phyloP scores from a whole-genome alignment of 2,329 filamentous ascomycete genomes.

The Dothideomycetes sp. region DNA sequence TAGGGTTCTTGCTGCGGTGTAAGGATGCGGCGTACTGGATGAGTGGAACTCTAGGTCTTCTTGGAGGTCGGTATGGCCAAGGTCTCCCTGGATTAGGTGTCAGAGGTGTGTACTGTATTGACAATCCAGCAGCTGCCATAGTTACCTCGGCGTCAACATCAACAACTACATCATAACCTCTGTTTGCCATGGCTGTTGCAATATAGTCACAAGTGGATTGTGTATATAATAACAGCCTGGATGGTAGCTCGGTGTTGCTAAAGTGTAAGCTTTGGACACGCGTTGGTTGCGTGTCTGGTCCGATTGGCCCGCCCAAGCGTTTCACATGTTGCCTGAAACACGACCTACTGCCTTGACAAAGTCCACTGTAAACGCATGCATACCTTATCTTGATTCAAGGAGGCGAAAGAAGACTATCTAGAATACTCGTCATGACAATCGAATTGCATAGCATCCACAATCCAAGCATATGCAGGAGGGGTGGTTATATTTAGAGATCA shows the following conservation, averaged over 20 bases:
- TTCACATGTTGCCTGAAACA: neutral
- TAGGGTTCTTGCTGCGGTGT: neutral
- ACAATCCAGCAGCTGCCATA: neutral
- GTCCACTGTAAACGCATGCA: too few relatives aligned
- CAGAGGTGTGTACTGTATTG: constrained; percentile 7
- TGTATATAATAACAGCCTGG: neutral
- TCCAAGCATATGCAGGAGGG: too few relatives aligned
- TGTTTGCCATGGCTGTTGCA: constrained; percentile 35
- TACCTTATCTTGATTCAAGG: too few relatives aligned
- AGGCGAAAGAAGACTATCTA: too few relatives aligned
- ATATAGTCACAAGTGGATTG: neutral
- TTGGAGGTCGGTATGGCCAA: constrained; percentile 95
- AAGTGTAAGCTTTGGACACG: neutral
- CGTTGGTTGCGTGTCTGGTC: neutral
- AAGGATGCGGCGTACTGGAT: constrained; percentile 46
- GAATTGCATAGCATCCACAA: too few relatives aligned
- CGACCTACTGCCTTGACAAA: neutral
- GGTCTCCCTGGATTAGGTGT: constrained; percentile 84
- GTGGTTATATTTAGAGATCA: too few relatives aligned
- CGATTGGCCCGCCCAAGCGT: neutral
- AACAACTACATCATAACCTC: constrained; percentile 95
- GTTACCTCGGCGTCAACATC: constrained; percentile 90
- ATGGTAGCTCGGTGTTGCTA: neutral
- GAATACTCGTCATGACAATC: too few relatives aligned
- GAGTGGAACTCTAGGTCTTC: constrained; percentile 96